Evolutionary conservation across 164 flowering plant genomes (phyloP), one percentile per base, ranked within the genome.

Genomic region (Vitis vinifera): DNA sequence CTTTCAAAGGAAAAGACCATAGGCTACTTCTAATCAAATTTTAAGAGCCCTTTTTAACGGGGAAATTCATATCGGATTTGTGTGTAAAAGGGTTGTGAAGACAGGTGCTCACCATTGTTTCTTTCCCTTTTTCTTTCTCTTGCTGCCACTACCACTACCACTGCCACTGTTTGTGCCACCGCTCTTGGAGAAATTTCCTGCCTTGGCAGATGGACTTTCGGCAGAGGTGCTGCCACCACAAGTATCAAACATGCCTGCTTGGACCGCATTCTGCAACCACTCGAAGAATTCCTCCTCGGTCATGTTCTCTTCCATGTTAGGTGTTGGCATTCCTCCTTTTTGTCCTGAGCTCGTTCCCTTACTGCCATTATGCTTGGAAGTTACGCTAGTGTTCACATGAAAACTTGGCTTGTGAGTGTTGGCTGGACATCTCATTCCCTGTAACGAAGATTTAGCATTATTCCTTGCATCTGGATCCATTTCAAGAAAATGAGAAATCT

Each of bases 401-500:
- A 95, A 95, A 74, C 89, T 93, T 52, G 99, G 97, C 73, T 89
- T 93, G 88, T 95, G 98, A 49, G 89, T 83, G 79, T 93, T 95
- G 50, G 88, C 86, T 31, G 92, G 88, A 68, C 97, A 95, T 82
- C 93, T 88, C 99, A 95, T 95, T 62, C 97, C 99, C 99, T 95
- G 87, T 58, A 82, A 68, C 51, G 55, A 59, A 59, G 31, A 30
- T 16, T n/a, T 2, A 61, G 44, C 23, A 67, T 57, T 5, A n/a
- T 19, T 8, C 23, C 47, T 62, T 29, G 9, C 29, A 50, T 19
- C 56, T 50, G 44, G 44, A 65, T 23, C 16, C 16, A 19, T 27
- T 11, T 13, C 30, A 44, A 16, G 29, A 16, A 48, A 44, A 63
- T 37, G 12, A 63, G 16, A 16, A 17, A 44, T 13, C 59, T 44